Percentiles rank a stretch among this genome's conserved stretches.
Evolutionary conservation across 2,329 filamentous ascomycete species (phyloP).

Genomic region (Penicillium nordicum): DNA sequence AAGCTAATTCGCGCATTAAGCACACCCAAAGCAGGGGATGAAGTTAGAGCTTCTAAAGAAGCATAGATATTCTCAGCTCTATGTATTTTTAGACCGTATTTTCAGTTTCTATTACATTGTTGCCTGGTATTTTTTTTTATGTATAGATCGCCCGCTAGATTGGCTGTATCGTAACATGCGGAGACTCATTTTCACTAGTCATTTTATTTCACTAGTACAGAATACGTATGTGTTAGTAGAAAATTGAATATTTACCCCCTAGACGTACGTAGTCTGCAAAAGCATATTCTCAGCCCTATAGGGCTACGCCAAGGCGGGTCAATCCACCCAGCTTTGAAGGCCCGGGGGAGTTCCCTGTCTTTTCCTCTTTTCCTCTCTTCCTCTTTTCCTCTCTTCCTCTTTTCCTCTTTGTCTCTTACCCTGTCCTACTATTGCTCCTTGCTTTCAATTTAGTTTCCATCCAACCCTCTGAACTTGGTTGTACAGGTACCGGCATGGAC

Average conservation of each 20-base stretch:
- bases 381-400: not conserved
- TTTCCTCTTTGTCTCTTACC: not conserved
- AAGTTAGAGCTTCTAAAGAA: conserved; percentile 11
- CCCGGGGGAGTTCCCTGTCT: not conserved
- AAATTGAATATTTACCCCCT: not conserved
- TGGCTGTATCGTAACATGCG: not conserved
- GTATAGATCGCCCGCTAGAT: not conserved
- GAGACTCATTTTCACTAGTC: not conserved
- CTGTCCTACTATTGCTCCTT: not conserved
- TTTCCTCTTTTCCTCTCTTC: not conserved
- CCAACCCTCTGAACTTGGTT: not conserved
- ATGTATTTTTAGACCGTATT: not conserved
- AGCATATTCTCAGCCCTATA: conserved; percentile 25
- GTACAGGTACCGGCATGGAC: not conserved
- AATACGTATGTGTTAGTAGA: too few species aligned
- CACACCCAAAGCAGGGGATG: conserved; percentile 19
- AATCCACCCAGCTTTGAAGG: not conserved
- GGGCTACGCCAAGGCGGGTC: conserved; percentile 18
- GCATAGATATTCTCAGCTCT: conserved; percentile 7
- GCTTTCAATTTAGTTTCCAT: not conserved
- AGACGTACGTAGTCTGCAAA: not conserved
- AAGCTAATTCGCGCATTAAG: conserved; percentile 49
- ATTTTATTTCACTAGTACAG: not conserved
- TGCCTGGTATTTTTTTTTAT: not conserved
- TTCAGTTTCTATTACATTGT: not conserved